Evolutionary conservation across 305 asterid species (phyloP), one percentile per base, ranked within the genome.

Genomic region (Rubia occidens): DNA sequence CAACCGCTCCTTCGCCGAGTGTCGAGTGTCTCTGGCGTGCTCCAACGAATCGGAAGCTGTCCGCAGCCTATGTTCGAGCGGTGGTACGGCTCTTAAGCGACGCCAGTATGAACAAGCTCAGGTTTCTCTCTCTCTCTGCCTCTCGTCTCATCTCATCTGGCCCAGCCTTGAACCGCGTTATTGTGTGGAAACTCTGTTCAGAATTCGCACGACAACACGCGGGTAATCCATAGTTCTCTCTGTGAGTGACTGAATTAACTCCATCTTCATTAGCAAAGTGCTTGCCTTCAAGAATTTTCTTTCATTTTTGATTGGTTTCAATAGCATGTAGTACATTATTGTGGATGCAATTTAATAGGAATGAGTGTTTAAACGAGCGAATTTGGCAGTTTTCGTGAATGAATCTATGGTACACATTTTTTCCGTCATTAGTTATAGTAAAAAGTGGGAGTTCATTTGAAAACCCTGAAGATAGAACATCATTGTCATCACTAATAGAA

Each of bases 41-140:
- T 95, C 91, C 0, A 76, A 77, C n/a, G 96, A 92, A 74, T 81
- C 84, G 53, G 96, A 85, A 63, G 94, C 93, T 49, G 96, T 92
- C 64, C 83, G 86, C 64, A 68, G 69, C 73, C 95, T 89, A 75
- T 92, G 96, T 79, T 83, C 96, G 69, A 89, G 95, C 82, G 89
- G 90, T 78, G 97, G 97, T 60, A 88, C 96, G 76, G 85, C 91
- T 71, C 85, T 89, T 40, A 92, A 92, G 84, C 96, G 96, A 75
- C 88, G 77, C 54, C 97, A 88, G 85, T 89, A 97, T 82, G 83
- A 78, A 53, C 78, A 76, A 73, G 96, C 96, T 14, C 87, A 89
- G 77, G 74, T 85, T 15, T 85, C 93, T 45, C 90, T 92, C 65
- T 82, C 94, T 29, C 77, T 72, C 70, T 92, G 98, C 81, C 80